phyloP scores from a whole-genome alignment of 140 eudicot species.

The Erigeron philadelphicus region DNA sequence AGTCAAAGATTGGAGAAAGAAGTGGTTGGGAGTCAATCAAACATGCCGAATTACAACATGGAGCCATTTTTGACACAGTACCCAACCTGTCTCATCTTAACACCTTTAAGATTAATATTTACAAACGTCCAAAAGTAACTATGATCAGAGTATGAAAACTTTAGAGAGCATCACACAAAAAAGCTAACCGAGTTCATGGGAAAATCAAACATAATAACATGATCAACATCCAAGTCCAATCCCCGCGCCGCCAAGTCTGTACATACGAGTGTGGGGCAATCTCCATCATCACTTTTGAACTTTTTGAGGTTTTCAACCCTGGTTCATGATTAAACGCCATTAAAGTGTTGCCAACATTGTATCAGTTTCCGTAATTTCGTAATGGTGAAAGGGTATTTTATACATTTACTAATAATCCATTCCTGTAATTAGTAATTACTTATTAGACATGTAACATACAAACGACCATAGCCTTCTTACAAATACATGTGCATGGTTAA shows the following conservation, averaged over 20 bases:
- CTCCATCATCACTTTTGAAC: conserved; percentile 82
- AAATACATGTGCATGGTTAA: too few relatives aligned
- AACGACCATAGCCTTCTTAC: too few relatives aligned
- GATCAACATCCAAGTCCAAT: conserved; percentile 92
- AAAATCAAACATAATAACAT: conserved; percentile 94
- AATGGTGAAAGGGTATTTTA: background rate
- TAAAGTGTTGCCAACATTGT: background rate
- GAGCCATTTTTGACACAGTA: background rate
- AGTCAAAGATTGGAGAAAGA: background rate
- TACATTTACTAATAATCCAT: background rate
- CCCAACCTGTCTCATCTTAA: background rate
- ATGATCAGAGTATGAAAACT: conserved; percentile 6
- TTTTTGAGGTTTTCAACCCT: conserved; percentile 89
- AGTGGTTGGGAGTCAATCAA: background rate
- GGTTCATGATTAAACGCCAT: conserved; percentile 19
- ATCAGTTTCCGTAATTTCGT: background rate
- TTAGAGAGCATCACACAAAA: background rate
- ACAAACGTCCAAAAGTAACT: background rate
- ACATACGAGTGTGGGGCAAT: conserved; percentile 94
- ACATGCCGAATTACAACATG: too few relatives aligned
- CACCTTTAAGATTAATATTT: background rate
- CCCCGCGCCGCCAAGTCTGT: conserved; percentile 97
- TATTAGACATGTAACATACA: too few relatives aligned
- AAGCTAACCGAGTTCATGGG: conserved; percentile 74
- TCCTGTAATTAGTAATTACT: too few relatives aligned